Base-by-base conservation (phyloP, 2,329 filamentous ascomycete species). In the Truncatella angustata region DNA sequence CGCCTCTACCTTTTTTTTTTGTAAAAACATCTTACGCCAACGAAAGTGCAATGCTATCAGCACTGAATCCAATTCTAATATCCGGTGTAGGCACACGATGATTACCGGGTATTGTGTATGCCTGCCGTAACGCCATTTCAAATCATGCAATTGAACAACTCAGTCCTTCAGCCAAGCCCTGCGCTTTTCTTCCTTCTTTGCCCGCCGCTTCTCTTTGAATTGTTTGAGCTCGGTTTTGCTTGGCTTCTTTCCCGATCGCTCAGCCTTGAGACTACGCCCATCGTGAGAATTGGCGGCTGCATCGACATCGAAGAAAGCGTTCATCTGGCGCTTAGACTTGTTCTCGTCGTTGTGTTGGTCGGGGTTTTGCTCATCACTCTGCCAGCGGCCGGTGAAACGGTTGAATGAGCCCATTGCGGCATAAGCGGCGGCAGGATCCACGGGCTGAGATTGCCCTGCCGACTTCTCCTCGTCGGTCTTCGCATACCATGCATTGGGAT, bases 291-390 rank as follows among this genome's bases (percentile, higher is more conserved):
- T 97, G 4, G 92, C 93, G 3, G 91, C 92, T 4, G 91, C 90
- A 69, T 97, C 92, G 39, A 97, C 92, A 66, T 99, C 93, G 69
- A 97, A 99, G 72, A 87, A 97, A 36, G 91, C 90, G 65, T 90
- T 89, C 88, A 97, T 88, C 73, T 97, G 94, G 40, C 94, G 80
- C 48, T 78, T 80, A 54, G 87, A 87, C 77, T 96, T 97, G 65
- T 90, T 88, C 66, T 95, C 91, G 64, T 96, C 91, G 60, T 85
- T 88, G 74, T 92, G 88, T 48, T 86, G 82, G 49, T 94, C 90
- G 2, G 90, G 84, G 3, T 81, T 86, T 57, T 86, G 75, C 10
- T 83, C 80, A 3, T 75, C 75, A 16, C 78, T 73, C 72, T 97
- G 92, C 74, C 90, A 96, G 58, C 85, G 81, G 40, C 92, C 92